These are phyloP conservation scores for Musa acuminata DNA, from an alignment of 176 grass and related monocot species.

Conservation along the genomic window DNA sequence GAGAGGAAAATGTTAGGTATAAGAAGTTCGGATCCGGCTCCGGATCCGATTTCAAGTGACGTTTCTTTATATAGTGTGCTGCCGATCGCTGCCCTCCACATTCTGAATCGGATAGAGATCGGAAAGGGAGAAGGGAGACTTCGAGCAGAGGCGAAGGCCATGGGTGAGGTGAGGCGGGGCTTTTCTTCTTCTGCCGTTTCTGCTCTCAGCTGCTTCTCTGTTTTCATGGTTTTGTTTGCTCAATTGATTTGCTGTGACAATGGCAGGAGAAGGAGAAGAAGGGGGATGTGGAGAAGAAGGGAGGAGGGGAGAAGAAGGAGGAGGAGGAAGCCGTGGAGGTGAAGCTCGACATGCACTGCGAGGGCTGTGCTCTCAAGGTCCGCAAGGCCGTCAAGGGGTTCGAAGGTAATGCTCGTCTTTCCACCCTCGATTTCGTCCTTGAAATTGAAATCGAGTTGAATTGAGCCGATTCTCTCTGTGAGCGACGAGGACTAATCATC, in stretches of 20 bases:
- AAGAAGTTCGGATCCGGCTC: background rate
- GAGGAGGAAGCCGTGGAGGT: conserved; percentile 24
- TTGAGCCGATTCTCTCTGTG: too few relatives aligned
- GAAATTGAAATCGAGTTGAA: too few relatives aligned
- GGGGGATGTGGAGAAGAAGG: conserved; percentile 20
- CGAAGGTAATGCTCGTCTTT: conserved; percentile 17
- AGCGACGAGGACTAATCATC: too few relatives aligned
- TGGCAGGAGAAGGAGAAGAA: conserved; percentile 2
- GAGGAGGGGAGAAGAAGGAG: conserved; percentile 25
- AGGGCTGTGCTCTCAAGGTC: conserved; percentile 63
- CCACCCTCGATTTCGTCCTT: too few relatives aligned
- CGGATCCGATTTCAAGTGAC: background rate
- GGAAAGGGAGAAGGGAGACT: too few relatives aligned
- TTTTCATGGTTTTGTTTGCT: background rate
- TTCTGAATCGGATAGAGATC: too few relatives aligned
- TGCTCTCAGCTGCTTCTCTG: background rate
- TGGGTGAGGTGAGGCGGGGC: background rate
- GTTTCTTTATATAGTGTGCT: too few relatives aligned
- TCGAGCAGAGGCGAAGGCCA: background rate
- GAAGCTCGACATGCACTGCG: conserved; percentile 74
- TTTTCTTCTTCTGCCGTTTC: background rate
- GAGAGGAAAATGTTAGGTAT: background rate
- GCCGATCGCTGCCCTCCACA: too few relatives aligned
- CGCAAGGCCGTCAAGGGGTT: conserved; percentile 40
- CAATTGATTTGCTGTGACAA: background rate